Base-by-base conservation (phyloP, 208 protist species). In the Lotmaria passim region DNA sequence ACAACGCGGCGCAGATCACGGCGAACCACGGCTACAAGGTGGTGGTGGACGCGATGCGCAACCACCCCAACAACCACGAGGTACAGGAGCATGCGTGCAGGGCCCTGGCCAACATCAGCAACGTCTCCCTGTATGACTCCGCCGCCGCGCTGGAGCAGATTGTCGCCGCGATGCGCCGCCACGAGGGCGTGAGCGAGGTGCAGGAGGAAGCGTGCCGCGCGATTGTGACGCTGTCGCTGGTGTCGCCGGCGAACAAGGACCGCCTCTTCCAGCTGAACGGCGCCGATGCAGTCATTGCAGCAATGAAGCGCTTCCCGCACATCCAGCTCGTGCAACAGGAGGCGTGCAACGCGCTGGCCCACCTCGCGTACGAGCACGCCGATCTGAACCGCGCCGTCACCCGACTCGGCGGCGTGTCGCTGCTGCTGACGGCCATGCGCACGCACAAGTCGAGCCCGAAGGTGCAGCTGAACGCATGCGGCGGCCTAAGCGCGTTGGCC, bases 181-280 rank as follows among this genome's bases (percentile, higher is more conserved):
- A 94, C 68, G 87, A 88, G 64, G 63, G 58, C 39, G 74, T 93
- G 26, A 80, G 77, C 58, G 90, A 96, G 71, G 90, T 97, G 39
- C 93, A 96, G 60, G 93, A 97, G 66, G 93, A 95, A 81, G 86
- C 87, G 34, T 97, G 93, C 61, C 86, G 93, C 47, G 93, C 90
- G 8, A 88, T 96, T 47, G 90, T 97, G 33, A 97, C 92, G 50
- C 77, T 97, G 8, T 92, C 93, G 11, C 79, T 97, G 14, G 78
- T 93, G 59, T 93, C 88, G 21, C 75, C 89, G 26, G 73, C 68
- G 17, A 94, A 95, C 80, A 97, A 95, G 74, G 83, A 94, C 65
- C 79, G 83, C n/a, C 81, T 95, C 17, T 94, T 60, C 62, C 77
- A 93, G 41, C 81, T 97, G 23, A 75, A 79, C 47, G 81, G 74